Evolutionary conservation across 345 rosid species (phyloP), one percentile per base, ranked within the genome.

Genomic region (Salix viminalis): DNA sequence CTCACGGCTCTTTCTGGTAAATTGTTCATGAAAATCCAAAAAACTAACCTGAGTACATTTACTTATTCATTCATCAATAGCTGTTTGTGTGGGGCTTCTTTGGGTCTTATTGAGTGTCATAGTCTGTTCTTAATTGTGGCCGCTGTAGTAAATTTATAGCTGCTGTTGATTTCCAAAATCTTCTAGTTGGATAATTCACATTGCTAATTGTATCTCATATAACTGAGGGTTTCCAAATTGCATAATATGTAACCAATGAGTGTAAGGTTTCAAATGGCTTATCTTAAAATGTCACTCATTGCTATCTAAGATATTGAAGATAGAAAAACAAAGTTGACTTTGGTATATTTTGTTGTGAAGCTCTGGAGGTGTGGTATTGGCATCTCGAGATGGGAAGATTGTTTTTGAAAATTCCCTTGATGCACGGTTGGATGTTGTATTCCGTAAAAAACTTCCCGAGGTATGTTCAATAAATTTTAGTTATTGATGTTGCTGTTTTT

Each of bases 321-420:
- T 73, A 65, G 72, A 74, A 71, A 65, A 74, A 73, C 15, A 54
- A 41, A 75, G 4, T 52, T 69, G 62, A 81, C 46, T 23, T 1
- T 65, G 18, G 23, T 32, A 28, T 69, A 36, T 41, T 79, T 78
- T 76, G 19, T 80, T 77, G 69, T 79, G 81, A 86, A 96, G 99
- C 78, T 85, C 94, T 28, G 99, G 99, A 81, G 99, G 99, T 83
- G 97, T 96, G 58, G 99, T 94, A 42, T 44, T 96, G 68, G 99
- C 99, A 73, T 94, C 99, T 75, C 90, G 86, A 83, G 98, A 94
- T 77, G 99, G 99, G 50, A 96, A 96, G 81, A 94, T 96, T 79
- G 99, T 96, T 73, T 91, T 79, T 61, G 99, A 96, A 87, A 94
- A 96, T 86, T 86, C 95, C 9, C 93, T 96, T 74, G 97, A 96